Evolutionary conservation across 345 rosid species (phyloP).

Genomic region (Sonneratia caseolaris): DNA sequence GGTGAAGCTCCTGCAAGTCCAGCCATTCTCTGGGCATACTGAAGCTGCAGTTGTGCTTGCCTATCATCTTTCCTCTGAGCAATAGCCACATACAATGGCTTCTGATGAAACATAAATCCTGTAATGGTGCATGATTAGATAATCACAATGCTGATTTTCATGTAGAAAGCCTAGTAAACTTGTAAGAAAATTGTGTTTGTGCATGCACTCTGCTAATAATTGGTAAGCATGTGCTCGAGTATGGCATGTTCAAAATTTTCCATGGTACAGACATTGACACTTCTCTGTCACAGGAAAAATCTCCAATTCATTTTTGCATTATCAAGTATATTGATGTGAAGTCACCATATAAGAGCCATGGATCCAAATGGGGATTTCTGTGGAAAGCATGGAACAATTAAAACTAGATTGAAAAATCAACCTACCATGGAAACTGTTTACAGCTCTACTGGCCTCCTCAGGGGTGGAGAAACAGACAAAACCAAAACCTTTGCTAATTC

Average conservation of each 20-base stretch:
- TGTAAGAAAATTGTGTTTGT: neutral
- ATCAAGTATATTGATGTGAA: neutral
- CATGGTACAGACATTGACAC: neutral
- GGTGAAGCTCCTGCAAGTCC: constrained; percentile 47
- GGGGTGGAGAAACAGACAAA: constrained; percentile 65
- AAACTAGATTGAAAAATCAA: neutral
- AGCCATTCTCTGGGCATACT: constrained; percentile 32
- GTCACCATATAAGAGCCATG: neutral
- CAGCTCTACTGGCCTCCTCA: constrained; percentile 57
- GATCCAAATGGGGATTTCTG: neutral
- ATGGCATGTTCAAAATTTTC: neutral
- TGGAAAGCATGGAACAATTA: neutral
- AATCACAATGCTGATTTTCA: neutral
- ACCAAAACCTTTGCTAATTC: constrained; percentile 63
- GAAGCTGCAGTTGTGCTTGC: constrained; percentile 41
- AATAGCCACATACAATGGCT: constrained; percentile 62
- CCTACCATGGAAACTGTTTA: constrained; percentile 46
- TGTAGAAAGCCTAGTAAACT: neutral
- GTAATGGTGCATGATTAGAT: constrained; percentile 5
- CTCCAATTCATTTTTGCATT: neutral
- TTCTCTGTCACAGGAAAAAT: neutral
- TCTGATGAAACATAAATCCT: constrained; percentile 56
- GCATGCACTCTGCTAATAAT: neutral
- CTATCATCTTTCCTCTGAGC: constrained; percentile 80
- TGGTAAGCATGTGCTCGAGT: neutral